These are phyloP conservation scores for Melaleuca alternifolia DNA, from an alignment of 345 rosid species.

Conservation along the genomic window DNA sequence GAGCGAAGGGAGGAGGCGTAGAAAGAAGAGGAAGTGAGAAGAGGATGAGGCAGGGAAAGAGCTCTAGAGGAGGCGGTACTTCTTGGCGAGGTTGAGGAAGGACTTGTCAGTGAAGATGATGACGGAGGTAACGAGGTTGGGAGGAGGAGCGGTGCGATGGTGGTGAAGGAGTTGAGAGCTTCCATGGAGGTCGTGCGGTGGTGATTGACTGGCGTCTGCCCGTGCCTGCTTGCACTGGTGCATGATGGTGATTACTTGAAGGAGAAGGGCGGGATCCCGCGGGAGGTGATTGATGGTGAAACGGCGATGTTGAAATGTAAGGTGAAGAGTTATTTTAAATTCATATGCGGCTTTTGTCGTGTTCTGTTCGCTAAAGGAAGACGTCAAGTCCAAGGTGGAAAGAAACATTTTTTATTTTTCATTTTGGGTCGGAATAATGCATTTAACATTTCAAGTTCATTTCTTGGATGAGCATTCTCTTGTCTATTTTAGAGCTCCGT, in stretches of 20 bases:
- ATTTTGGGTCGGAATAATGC: not conserved
- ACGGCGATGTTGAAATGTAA: too few species aligned
- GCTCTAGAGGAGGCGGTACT: constrained; percentile 36
- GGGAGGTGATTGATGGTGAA: not conserved
- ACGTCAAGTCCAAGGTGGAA: not conserved
- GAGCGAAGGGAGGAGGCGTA: constrained; percentile 41
- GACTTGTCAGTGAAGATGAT: constrained; percentile 58
- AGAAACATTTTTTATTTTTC: too few species aligned
- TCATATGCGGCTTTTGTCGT: not conserved
- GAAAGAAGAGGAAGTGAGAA: constrained; percentile 47
- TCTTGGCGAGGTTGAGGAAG: constrained; percentile 31
- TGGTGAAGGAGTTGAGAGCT: constrained; percentile 13
- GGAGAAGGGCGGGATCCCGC: not conserved
- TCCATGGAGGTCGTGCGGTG: constrained; percentile 16
- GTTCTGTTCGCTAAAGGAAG: not conserved
- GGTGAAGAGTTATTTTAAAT: too few species aligned
- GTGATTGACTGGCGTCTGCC: not conserved
- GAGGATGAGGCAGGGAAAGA: constrained; percentile 33
- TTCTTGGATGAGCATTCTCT: not conserved
- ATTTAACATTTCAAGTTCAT: not conserved
- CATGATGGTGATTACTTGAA: not conserved
- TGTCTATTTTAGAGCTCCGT: not conserved
- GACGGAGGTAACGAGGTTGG: constrained; percentile 33
- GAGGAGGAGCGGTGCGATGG: constrained; percentile 48
- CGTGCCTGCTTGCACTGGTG: not conserved